These are phyloP conservation scores for Daedaleopsis sinensis DNA, from an alignment of 768 basidiomycete genomes.

Conservation along the genomic window DNA sequence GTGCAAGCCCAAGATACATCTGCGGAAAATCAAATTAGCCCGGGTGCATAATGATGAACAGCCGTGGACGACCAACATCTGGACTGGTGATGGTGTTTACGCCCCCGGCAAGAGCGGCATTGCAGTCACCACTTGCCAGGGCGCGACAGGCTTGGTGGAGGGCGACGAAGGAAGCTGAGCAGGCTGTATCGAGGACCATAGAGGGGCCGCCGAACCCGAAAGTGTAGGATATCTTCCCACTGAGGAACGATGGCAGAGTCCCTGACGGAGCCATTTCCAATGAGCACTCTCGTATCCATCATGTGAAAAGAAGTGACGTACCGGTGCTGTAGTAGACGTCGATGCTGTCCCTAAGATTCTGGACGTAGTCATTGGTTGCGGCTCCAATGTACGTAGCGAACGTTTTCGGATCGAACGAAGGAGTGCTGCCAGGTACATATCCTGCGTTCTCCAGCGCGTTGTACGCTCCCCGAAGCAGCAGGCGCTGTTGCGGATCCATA, in stretches of 20 bases:
- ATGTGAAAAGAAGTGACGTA: constrained; percentile 21
- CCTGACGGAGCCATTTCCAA: constrained; percentile 40
- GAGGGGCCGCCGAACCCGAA: constrained; percentile 73
- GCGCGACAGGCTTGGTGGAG: constrained; percentile 72
- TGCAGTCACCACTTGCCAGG: constrained; percentile 63
- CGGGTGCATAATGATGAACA: neutral
- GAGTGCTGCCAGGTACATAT: constrained; percentile 62
- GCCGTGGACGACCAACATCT: constrained; percentile 53
- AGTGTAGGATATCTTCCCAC: constrained; percentile 71
- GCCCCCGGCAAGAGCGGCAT: constrained; percentile 72
- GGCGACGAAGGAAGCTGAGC: constrained; percentile 71
- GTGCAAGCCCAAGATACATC: constrained; percentile 73
- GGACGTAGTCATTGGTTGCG: constrained; percentile 69
- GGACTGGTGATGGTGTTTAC: constrained; percentile 73
- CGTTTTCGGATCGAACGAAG: constrained; percentile 50
- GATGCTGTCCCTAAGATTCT: constrained; percentile 62
- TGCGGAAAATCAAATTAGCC: constrained; percentile 26
- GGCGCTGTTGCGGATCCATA: constrained; percentile 79
- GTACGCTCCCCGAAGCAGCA: constrained; percentile 67
- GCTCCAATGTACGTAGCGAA: constrained; percentile 73
- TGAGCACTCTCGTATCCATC: no score
- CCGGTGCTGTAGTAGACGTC: constrained; percentile 77
- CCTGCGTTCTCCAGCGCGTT: constrained; percentile 73
- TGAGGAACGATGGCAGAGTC: constrained; percentile 68
- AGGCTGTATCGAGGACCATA: constrained; percentile 72